Percentiles rank a stretch among this genome's conserved stretches.
These are phyloP conservation scores for Rusavskia elegans DNA, from an alignment of 495 filamentous ascomycete species.

Conservation along the genomic window DNA sequence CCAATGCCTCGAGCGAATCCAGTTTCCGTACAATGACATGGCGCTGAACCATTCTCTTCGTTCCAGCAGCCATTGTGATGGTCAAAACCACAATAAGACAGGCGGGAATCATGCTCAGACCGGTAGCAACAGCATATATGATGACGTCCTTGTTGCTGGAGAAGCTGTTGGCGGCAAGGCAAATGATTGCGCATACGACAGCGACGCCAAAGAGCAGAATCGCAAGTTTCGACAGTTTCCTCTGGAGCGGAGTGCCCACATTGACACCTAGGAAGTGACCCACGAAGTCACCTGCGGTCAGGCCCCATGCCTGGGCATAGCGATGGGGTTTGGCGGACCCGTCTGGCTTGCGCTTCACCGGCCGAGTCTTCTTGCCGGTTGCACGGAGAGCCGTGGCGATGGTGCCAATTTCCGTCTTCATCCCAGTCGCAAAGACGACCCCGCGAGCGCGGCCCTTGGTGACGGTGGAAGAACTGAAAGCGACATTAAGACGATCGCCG, in stretches of 20 bases:
- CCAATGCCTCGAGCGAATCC: slow-evolving; percentile 50
- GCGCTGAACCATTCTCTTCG: slow-evolving; percentile 53
- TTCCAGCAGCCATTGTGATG: slow-evolving; percentile 60
- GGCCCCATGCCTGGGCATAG: slow-evolving; percentile 38
- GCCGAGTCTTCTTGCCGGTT: slow-evolving; percentile 26
- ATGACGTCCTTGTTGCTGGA: slow-evolving; percentile 44
- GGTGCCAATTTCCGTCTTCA: slow-evolving; percentile 55
- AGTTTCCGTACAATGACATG: slow-evolving; percentile 55
- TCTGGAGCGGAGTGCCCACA: slow-evolving; percentile 51
- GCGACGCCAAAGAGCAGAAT: slow-evolving; percentile 53
- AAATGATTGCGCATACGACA: slow-evolving; percentile 52
- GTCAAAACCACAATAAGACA: slow-evolving; percentile 62
- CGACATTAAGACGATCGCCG: slow-evolving; percentile 57
- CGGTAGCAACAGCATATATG: slow-evolving; percentile 58
- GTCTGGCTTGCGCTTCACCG: slow-evolving; percentile 39
- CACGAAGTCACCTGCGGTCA: slow-evolving; percentile 48
- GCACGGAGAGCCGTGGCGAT: slow-evolving; percentile 48
- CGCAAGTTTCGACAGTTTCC: slow-evolving; percentile 54
- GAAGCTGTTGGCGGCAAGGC: slow-evolving; percentile 46
- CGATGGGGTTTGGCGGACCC: slow-evolving; percentile 27
- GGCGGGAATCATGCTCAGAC: slow-evolving; percentile 56
- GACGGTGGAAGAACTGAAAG: slow-evolving; percentile 54
- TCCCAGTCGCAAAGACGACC: slow-evolving; percentile 55
- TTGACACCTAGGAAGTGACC: slow-evolving; percentile 57
- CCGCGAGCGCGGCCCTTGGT: slow-evolving; percentile 55